Evolutionary conservation across 345 rosid species (phyloP), one percentile per base, ranked within the genome.

Genomic region (Passiflora organensis): DNA sequence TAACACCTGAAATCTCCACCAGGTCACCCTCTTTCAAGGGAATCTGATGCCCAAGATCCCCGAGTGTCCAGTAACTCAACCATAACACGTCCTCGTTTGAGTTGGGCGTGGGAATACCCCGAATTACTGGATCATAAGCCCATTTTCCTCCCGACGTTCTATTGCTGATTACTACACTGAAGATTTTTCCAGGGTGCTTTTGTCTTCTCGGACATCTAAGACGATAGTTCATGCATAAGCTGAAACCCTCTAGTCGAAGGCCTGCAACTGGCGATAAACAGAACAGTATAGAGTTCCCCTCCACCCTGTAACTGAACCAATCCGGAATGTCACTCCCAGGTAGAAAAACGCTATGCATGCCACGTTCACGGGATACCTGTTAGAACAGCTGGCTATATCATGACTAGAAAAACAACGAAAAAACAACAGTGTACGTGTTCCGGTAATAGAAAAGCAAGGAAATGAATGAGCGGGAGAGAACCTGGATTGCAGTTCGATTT

Each of bases 321-420:
- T 42, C 53, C 16, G 69, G 69, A 42, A 70, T 11, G 13, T 21
- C 17, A 46, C 21, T 54, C 13, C 65, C 74, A 1, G 62, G 46
- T 34, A 64, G 51, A 37, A 63, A 64, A 11, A 45, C 15, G 41
- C 60, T 69, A 25, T 22, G 45, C 19, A 69, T 58, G 48, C 65
- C 61, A 21, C 43, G 47, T 54, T 69, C 65, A 6, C 28, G 32
- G 20, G 63, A 11, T 32, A 58, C 63, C 74, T 69, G 21, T 6
- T 14, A 12, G 42, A 20, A 19, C 20, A 47, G 25, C 13, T 5
- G 14, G 23, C 14, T 41, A 15, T 8, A 41, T 41, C 13, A 41
- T 0, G n/a, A 41, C 43, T 8, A 6, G n/a, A 41, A 15, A 41
- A 15, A 28, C 34, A 28, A 28, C 34, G 34, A 2, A 11, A n/a